Percentiles rank a stretch among this genome's conserved stretches.
Evolutionary conservation across 148 eudicot species (phyloP).

Genomic region (Vaccinium corymbosum): DNA sequence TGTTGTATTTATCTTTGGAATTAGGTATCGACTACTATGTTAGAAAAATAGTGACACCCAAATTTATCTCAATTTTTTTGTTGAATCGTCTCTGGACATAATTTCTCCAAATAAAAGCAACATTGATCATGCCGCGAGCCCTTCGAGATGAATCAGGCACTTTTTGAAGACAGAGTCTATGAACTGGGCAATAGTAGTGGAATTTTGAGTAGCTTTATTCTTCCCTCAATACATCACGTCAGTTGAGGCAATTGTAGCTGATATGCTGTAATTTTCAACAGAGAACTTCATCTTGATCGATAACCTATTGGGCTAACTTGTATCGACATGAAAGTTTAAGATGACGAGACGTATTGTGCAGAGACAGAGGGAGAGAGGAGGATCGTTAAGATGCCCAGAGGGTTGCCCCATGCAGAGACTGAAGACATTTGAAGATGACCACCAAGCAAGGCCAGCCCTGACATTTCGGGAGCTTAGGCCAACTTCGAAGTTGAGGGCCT

Average conservation of each 20-base stretch:
- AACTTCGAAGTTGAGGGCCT: no score
- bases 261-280: not conserved
- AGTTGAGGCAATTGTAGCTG: not conserved
- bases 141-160: no score
- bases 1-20: no score
- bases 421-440: no score
- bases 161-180: not conserved
- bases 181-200: not conserved
- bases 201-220: not conserved
- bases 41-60: no score
- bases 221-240: not conserved
- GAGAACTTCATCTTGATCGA: not conserved
- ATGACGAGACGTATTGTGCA: not conserved
- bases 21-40: no score
- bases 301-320: not conserved
- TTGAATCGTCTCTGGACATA: no score
- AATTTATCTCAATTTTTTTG: no score
- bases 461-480: no score
- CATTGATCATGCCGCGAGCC: no score
- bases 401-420: not conserved
- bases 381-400: not conserved
- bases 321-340: not conserved
- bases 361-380: not conserved
- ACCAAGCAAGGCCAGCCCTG: no score
- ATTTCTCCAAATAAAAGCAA: no score